Evolutionary conservation across 2,329 filamentous ascomycete genomes (phyloP), one percentile per base, ranked within the genome.

Genomic region (Ophiostoma sp.): DNA sequence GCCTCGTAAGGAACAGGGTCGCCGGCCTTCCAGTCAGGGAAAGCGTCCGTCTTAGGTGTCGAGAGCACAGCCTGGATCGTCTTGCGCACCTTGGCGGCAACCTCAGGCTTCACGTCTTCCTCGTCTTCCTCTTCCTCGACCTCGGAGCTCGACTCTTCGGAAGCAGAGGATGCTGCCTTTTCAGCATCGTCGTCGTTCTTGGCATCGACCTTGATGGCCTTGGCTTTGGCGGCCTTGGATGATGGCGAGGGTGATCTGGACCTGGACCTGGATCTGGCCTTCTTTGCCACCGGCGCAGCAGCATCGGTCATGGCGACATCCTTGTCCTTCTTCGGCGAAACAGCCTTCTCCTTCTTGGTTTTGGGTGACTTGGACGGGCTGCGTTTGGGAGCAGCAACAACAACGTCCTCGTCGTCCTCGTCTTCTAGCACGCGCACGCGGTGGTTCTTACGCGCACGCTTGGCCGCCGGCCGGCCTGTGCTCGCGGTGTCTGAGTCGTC

Each of bases 1-100:
- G 96, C 96, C 33, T 94, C 95, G 79, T 98, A 99, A 0, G 96
- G 96, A 1, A 98, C 95, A 12, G 95, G 93, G 66, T 92, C 88
- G 64, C 95, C 95, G 64, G 92, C 85, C 80, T 94, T 92, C 96
- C 96, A 99, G 82, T 99, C 95, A 0, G 95, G 95, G 82, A 95
- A 98, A n/a, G 92, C 90, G 78, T 97, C 92, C 76, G 94, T 92
- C 52, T 83, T 85, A 74, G 97, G 84, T 66, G 91, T 92, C 9
- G 89, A 89, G 80, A 97, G 94, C 11, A 95, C 88, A 80, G 93
- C 89, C 80, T 97, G 94, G 12, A 95, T 88, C 81, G 93, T 93
- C 81, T 95, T 89, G 61, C 93, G 90, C 64, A 90, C 91, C 82
- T 97, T 95, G 57, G 89, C 91, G 69, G 90, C 1, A 93, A 90